These are phyloP conservation scores for Hemileccinum rubropunctum DNA, from an alignment of 768 basidiomycete genomes.

Conservation along the genomic window DNA sequence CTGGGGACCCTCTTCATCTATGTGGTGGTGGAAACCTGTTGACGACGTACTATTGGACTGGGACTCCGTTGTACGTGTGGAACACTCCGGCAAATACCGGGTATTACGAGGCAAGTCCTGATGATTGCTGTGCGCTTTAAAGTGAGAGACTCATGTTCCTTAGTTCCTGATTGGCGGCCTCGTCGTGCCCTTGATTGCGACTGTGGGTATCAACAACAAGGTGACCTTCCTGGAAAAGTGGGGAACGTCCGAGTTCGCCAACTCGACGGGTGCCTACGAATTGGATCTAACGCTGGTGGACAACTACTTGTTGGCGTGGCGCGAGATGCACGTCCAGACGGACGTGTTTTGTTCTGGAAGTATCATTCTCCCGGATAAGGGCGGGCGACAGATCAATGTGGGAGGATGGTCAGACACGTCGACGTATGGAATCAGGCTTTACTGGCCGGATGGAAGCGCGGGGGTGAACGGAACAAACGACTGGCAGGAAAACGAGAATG, in stretches of 20 bases:
- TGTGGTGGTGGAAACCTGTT: constrained; percentile 62
- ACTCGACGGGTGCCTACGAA: constrained; percentile 78
- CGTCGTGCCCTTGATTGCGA: constrained; percentile 70
- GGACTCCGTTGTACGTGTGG: constrained; percentile 54
- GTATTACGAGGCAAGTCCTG: constrained; percentile 57
- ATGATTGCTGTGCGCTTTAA: background rate
- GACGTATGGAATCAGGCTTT: constrained; percentile 71
- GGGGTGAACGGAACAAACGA: constrained; percentile 75
- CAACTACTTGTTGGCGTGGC: constrained; percentile 54
- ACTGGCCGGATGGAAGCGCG: constrained; percentile 62
- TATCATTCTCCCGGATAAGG: constrained; percentile 73
- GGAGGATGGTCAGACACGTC: constrained; percentile 63
- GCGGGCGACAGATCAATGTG: constrained; percentile 36
- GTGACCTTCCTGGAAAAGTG: constrained; percentile 76
- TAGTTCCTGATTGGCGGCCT: constrained; percentile 55
- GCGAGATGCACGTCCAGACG: constrained; percentile 70
- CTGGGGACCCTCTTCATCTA: constrained; percentile 66
- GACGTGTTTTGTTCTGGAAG: constrained; percentile 81
- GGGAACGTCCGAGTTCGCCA: constrained; percentile 58
- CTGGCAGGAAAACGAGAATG: constrained; percentile 70
- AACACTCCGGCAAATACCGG: constrained; percentile 63
- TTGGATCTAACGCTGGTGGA: constrained; percentile 59
- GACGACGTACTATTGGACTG: constrained; percentile 53
- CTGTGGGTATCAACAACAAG: constrained; percentile 78
- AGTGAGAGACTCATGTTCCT: background rate